These are phyloP conservation scores for Leptoxyphium fumago DNA, from an alignment of 2,329 filamentous ascomycete genomes.

Conservation along the genomic window DNA sequence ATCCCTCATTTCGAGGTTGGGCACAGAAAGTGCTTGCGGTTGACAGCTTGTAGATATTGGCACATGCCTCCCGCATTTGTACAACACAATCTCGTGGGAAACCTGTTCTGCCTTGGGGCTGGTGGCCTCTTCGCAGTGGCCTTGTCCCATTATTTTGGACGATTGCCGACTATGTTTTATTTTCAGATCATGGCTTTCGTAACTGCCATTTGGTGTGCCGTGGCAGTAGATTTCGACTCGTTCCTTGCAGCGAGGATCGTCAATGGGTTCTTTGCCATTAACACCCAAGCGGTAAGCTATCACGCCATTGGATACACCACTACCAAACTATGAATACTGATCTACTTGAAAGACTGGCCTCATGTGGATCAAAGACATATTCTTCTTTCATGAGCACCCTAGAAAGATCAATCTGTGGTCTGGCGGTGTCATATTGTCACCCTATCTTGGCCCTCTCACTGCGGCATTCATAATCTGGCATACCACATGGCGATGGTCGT, in stretches of 20 bases:
- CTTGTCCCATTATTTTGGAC: conserved; percentile 29
- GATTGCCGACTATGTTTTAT: conserved; percentile 29
- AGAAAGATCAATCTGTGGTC: conserved; percentile 25
- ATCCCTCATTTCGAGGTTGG: conserved; percentile 1
- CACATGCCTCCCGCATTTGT: conserved; percentile 24
- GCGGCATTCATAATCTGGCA: conserved; percentile 35
- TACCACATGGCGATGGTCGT: conserved; percentile 30
- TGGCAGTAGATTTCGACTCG: conserved; percentile 21
- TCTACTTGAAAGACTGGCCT: conserved; percentile 18
- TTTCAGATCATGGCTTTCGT: conserved; percentile 23
- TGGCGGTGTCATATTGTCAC: conserved; percentile 24
- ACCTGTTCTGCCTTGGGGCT: conserved; percentile 31
- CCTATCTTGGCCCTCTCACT: conserved; percentile 25
- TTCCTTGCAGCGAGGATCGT: conserved; percentile 30
- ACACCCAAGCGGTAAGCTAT: conserved; percentile 19
- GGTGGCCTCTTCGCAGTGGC: conserved; percentile 28
- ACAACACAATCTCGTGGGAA: conserved; percentile 26
- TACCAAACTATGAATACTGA: neutral
- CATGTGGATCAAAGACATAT: conserved; percentile 40
- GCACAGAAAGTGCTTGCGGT: neutral
- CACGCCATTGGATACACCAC: neutral
- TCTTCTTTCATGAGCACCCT: conserved; percentile 43
- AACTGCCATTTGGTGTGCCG: conserved; percentile 27
- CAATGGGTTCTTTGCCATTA: conserved; percentile 31
- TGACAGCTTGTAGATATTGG: conserved; percentile 14